Evolutionary conservation across 805 yeast species (phyloP), one percentile per base, ranked within the genome.

Genomic region (Pichia eremophila): DNA sequence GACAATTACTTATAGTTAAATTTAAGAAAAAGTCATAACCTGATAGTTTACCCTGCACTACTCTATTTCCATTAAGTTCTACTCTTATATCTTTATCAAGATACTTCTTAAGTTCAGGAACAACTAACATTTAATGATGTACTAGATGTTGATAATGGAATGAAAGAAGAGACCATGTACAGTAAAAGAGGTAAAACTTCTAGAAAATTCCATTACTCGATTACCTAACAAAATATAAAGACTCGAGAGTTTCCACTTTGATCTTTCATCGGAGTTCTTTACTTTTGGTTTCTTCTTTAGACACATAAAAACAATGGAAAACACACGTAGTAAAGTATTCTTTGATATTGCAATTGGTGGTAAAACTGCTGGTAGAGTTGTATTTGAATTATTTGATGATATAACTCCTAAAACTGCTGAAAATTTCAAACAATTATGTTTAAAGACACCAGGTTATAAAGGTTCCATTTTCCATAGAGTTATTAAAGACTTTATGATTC

Each of bases 391-490:
- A 42, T 75, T 70, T 52, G 54, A 57, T 47, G 61, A 58, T 35
- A 52, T 83, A 31, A 95, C 84, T 12, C 96, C 96, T 45, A 83
- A 80, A 62, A 88, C 96, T 1, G 84, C 91, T 11, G 95, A 86
- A 59, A 90, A 90, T 69, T 90, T 90, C 73, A 75, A 88, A 51
- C 88, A 91, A 5, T 69, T 91, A 48, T 83, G 95, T 66, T 83
- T 95, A 39, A 97, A 97, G 27, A 95, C 87, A 61, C 81, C 83
- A 58, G 80, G 82, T 15, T 93, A 81, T 73, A 85, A 87, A 64
- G 87, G 87, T 19, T 83, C 95, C n/a, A 66, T 73, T n/a, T 91
- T 91, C 74, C 99, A 91, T 68, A 77, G 99, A 52, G 86, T 93
- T 36, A 93, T 91, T 65, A 80, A 82, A 62, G 78, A 78, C 49